Conservation (phyloP, 305 asterid genomes). For the Petunia hybrid region DNA sequence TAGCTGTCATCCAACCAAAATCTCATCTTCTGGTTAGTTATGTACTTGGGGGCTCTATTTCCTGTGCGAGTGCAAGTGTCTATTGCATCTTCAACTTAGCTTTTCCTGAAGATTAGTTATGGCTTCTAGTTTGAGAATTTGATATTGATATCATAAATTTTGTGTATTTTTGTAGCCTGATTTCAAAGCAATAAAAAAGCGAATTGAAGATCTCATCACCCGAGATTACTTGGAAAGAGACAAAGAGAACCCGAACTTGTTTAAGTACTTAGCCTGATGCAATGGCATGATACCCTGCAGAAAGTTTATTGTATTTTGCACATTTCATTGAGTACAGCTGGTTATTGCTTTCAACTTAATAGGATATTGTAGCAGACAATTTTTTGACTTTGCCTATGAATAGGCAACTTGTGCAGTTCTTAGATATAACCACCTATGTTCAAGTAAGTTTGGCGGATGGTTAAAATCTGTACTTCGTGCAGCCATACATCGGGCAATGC, state of each 20-base stretch:
- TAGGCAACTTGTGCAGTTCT: constrained; percentile 24
- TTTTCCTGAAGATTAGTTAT: background rate
- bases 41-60: background rate
- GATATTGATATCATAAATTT: background rate
- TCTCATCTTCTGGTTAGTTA: background rate
- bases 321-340: background rate
- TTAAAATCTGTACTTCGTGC: background rate
- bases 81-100: background rate
- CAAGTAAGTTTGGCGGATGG: background rate
- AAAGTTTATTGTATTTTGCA: background rate
- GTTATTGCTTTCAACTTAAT: background rate
- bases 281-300: background rate
- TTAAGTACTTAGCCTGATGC: constrained; percentile 53
- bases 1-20: background rate
- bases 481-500: background rate
- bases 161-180: constrained; percentile 54
- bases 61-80: constrained; percentile 12
- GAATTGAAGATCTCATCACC: constrained; percentile 61
- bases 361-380: background rate
- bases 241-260: constrained; percentile 46
- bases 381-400: background rate
- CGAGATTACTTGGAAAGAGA: constrained; percentile 60
- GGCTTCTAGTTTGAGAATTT: background rate
- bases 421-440: background rate
- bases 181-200: constrained; percentile 54